These are phyloP conservation scores for Pleurotus salmoneostramineus DNA, from an alignment of 768 basidiomycete species.

Conservation along the genomic window DNA sequence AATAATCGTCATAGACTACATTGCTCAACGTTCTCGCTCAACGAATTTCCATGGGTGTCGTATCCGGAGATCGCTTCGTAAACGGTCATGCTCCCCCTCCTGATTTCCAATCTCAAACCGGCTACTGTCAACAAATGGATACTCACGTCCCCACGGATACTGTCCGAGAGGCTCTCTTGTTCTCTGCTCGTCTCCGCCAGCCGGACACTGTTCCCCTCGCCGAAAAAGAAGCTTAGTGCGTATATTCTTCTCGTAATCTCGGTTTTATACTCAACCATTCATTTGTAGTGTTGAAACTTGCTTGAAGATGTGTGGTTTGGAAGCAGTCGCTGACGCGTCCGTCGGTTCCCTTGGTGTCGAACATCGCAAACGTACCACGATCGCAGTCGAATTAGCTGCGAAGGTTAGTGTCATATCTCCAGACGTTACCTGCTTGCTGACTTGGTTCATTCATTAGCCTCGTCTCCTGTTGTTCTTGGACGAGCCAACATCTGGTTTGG, in stretches of 20 bases:
- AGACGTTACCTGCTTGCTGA: background rate
- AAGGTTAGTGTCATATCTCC: slow-evolving; percentile 45
- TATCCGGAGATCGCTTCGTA: slow-evolving; percentile 35
- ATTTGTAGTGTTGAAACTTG: slow-evolving; percentile 34
- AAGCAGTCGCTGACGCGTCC: slow-evolving; percentile 61
- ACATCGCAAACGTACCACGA: slow-evolving; percentile 78
- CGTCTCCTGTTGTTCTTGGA: slow-evolving; percentile 80
- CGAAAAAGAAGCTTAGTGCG: slow-evolving; percentile 80
- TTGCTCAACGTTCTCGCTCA: slow-evolving; percentile 41
- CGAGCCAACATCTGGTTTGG: slow-evolving; percentile 87
- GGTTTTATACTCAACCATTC: slow-evolving; percentile 9
- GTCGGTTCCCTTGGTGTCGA: slow-evolving; percentile 68
- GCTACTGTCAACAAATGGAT: slow-evolving; percentile 59
- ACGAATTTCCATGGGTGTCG: slow-evolving; percentile 29
- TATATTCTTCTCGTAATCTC: background rate
- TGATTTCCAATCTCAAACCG: slow-evolving; percentile 42
- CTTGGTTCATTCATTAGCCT: slow-evolving; percentile 36
- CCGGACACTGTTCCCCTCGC: slow-evolving; percentile 55
- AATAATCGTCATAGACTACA: slow-evolving; percentile 29
- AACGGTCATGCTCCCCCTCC: slow-evolving; percentile 35
- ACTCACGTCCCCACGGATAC: slow-evolving; percentile 73
- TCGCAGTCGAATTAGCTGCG: slow-evolving; percentile 84
- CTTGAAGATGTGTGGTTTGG: slow-evolving; percentile 63
- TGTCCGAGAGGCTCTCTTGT: slow-evolving; percentile 75
- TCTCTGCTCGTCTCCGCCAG: slow-evolving; percentile 79